Evolutionary conservation across 352 stramenopile genomes (phyloP).

Genomic region (Phytopythium kandeliae): DNA sequence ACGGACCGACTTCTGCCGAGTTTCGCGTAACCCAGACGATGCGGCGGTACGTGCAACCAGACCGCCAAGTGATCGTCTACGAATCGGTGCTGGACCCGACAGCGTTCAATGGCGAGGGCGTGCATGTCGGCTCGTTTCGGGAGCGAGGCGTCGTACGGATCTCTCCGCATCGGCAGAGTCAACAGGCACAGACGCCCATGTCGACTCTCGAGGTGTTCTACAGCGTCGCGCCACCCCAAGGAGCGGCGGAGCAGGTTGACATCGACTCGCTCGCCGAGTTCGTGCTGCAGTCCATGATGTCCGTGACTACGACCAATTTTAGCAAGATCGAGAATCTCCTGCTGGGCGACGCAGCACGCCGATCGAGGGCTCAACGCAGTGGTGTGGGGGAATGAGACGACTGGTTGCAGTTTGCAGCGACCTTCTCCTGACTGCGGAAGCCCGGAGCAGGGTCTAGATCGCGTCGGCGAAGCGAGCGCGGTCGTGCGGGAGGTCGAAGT

Average conservation of each 20-base stretch:
- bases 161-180: not conserved
- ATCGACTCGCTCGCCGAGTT: not conserved
- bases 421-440: too few species aligned
- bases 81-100: not conserved
- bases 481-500: slow-evolving; percentile 55
- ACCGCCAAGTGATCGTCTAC: slow-evolving; percentile 4
- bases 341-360: not conserved
- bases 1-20: not conserved
- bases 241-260: not conserved
- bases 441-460: not conserved
- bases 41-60: not conserved
- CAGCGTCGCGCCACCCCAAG: not conserved
- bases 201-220: not conserved
- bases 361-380: not conserved
- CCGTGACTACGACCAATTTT: slow-evolving; percentile 1
- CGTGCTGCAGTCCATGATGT: slow-evolving; percentile 4
- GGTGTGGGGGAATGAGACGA: not conserved
- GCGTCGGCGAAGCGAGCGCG: slow-evolving; percentile 46
- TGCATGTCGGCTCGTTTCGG: not conserved
- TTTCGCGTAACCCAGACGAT: slow-evolving; percentile 8
- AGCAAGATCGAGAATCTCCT: slow-evolving; percentile 9
- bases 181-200: not conserved
- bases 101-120: not conserved
- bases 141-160: slow-evolving; percentile 2
- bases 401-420: too few species aligned